Evolutionary conservation across 2,329 filamentous ascomycete species (phyloP), one percentile per base, ranked within the genome.

Genomic region (Colletotrichum chlorophyti): DNA sequence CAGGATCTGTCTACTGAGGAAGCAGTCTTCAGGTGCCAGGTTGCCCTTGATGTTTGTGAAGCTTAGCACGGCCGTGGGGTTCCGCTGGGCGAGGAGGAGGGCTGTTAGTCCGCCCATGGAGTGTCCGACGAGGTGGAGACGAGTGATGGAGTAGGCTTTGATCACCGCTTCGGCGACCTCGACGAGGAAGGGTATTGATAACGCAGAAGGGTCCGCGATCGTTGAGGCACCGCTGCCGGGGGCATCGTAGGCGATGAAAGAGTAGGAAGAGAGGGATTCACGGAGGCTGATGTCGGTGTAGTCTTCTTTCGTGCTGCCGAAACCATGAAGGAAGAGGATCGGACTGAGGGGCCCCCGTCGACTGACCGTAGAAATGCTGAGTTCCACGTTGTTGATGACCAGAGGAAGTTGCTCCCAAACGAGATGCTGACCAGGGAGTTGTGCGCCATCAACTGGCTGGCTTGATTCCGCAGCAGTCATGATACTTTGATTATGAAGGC

Each of bases 41-140:
- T 69, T 69, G 9, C 67, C 66, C 37, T 69, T 67, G 60, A 69
- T 68, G 53, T 68, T 52, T 52, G 57, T 41, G 47, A 69, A 69
- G 51, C 64, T 66, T 40, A 58, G 52, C 1, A 66, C 52, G 3
- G 47, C 23, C 3, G 21, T 24, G 1, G 57, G 60, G 9, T 40
- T 35, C 3, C 10, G 32, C n/a, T 51, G 50, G 6, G 65, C 67
- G 4, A 68, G 63, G 9, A 62, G 27, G 9, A 68, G 34, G 5
- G 49, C 65, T 1, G 63, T 64, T 6, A 68, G 55, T 6, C 67
- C 66, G 24, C 67, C 65, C 67, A 69, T 68, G 14, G 67, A 69
- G 52, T 69, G 67, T 1, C 67, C 66, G n/a, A 68, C 59, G 17
- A 69, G 52, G 54, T 68, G 66, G 21, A 65, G 64, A n/a, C 49